These are phyloP conservation scores for Xylaria sp. DNA, from an alignment of 2,329 filamentous ascomycete genomes.

Conservation along the genomic window DNA sequence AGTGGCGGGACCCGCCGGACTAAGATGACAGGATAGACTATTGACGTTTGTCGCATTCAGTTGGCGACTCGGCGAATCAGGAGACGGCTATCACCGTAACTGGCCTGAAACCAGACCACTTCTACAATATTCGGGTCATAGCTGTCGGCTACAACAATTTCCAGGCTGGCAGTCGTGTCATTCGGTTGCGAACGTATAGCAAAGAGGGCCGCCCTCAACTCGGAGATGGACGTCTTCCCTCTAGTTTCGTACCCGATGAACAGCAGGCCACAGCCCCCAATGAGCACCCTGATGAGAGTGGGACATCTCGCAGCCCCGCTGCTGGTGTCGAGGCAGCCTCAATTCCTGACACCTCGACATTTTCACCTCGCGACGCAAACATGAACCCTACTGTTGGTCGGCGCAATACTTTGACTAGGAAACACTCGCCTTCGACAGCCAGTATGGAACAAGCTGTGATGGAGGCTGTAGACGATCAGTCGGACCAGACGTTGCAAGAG, in stretches of 20 bases:
- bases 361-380: constrained; percentile 74
- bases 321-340: constrained; percentile 70
- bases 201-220: constrained; percentile 72
- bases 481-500: constrained; percentile 76
- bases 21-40: constrained; percentile 13
- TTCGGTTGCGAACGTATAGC: constrained; percentile 82
- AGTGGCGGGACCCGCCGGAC: constrained; percentile 47
- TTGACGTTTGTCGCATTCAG: constrained; percentile 56
- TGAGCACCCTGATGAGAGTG: constrained; percentile 63
- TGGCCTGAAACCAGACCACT: constrained; percentile 84
- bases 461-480: constrained; percentile 61
- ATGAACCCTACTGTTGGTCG: constrained; percentile 55
- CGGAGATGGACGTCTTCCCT: constrained; percentile 66
- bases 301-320: constrained; percentile 60
- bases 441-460: constrained; percentile 64
- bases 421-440: constrained; percentile 77
- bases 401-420: constrained; percentile 77
- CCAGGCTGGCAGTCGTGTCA: constrained; percentile 85
- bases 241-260: constrained; percentile 66
- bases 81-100: constrained; percentile 93
- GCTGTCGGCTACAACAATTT: constrained; percentile 93
- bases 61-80: constrained; percentile 83
- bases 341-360: constrained; percentile 68
- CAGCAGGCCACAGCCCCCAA: constrained; percentile 53
- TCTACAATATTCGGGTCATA: constrained; percentile 93